Percentiles rank a stretch among this genome's conserved stretches.
Conservation (phyloP, 75 land plant genomes). For the Pinus albicaulis region DNA sequence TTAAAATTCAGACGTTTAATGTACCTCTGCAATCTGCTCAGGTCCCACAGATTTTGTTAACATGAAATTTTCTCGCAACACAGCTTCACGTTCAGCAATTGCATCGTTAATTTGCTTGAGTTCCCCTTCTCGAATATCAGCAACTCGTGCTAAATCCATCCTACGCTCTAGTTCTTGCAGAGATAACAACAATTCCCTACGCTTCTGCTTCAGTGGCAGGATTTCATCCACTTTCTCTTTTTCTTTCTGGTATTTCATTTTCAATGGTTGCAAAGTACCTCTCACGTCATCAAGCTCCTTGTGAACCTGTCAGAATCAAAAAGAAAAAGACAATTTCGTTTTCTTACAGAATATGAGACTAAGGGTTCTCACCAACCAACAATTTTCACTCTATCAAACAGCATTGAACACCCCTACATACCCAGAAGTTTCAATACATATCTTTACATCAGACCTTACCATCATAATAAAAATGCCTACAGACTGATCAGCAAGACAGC, state of each 20-base stretch:
- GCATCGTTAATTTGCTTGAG: constrained; percentile 82
- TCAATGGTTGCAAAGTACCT: constrained; percentile 75
- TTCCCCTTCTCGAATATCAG: constrained; percentile 81
- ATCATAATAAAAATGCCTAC: no score
- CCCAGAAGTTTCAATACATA: no score
- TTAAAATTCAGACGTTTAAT: neutral
- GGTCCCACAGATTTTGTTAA: constrained; percentile 93
- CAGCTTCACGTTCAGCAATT: constrained; percentile 65
- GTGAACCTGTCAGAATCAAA: constrained; percentile 30
- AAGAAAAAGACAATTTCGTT: no score
- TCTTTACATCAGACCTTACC: no score
- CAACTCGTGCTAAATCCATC: constrained; percentile 76
- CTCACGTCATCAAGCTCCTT: constrained; percentile 73
- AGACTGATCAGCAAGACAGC: no score
- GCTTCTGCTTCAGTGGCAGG: constrained; percentile 64
- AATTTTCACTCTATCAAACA: no score
- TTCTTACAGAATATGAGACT: no score
- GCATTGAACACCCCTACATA: no score
- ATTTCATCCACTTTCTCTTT: constrained; percentile 90
- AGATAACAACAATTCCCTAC: constrained; percentile 65
- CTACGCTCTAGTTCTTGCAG: constrained; percentile 83
- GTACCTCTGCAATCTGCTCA: constrained; percentile 95
- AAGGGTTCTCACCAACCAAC: no score
- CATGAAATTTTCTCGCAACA: constrained; percentile 65
- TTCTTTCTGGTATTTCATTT: constrained; percentile 89